A percentile compares a stretch with the other conserved stretches of the same genome.
Conservation (phyloP, 495 filamentous ascomycete genomes). For the Penicillium soppii region DNA sequence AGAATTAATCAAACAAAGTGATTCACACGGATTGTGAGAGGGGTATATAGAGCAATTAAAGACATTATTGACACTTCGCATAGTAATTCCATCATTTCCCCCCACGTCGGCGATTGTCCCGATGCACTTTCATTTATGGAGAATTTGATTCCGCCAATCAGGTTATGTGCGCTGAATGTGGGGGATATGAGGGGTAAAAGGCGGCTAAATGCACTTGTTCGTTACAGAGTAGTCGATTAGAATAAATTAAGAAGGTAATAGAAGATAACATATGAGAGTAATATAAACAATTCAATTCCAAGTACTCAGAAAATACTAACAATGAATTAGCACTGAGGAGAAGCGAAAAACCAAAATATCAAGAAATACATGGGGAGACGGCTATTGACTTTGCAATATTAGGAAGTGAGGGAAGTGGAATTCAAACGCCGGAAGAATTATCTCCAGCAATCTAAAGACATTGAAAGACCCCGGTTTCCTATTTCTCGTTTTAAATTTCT, state of each 20-base stretch:
- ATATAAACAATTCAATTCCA: no score
- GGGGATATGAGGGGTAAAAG: conserved; percentile 15
- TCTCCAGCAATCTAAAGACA: conserved; percentile 16
- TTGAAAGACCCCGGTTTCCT: conserved; percentile 1
- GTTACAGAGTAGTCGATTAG: not conserved
- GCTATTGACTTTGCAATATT: conserved; percentile 24
- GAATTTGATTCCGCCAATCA: conserved; percentile 26
- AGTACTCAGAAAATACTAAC: no score
- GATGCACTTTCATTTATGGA: conserved; percentile 25
- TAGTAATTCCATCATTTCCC: not conserved
- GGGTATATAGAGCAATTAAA: conserved; percentile 3
- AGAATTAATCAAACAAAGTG: not conserved
- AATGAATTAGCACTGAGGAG: no score
- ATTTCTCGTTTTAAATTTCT: conserved; percentile 14
- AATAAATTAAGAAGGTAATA: not conserved
- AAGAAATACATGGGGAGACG: conserved; percentile 20
- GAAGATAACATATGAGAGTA: not conserved
- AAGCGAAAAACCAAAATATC: no score
- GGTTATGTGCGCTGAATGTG: conserved; percentile 10
- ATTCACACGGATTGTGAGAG: not conserved
- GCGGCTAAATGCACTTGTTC: not conserved
- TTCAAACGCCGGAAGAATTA: conserved; percentile 35
- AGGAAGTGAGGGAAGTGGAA: no score
- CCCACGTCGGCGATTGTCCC: conserved; percentile 31
- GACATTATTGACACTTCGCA: not conserved